These are phyloP conservation scores for Aspergillus tubingensis DNA, from an alignment of 2,329 filamentous ascomycete species.

Conservation along the genomic window DNA sequence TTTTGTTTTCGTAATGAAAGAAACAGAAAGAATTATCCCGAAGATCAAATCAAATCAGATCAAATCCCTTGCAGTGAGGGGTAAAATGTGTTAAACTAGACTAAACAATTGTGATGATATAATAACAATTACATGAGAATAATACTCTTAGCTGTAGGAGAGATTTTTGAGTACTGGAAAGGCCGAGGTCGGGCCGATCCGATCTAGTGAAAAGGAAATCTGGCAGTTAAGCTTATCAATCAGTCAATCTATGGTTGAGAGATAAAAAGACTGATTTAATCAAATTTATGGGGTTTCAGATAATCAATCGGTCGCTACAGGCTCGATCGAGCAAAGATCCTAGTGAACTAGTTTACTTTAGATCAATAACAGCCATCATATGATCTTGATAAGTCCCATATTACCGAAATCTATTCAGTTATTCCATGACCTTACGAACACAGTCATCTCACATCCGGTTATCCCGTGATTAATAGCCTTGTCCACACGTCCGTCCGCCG, in stretches of 20 bases:
- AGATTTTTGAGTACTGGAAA: neutral
- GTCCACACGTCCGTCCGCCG: neutral
- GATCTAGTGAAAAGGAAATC: neutral
- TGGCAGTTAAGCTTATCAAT: neutral
- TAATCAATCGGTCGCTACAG: neutral
- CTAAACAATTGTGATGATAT: neutral
- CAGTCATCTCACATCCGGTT: neutral
- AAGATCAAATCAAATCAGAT: no score
- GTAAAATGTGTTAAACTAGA: neutral
- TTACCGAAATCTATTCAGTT: conserved; percentile 1
- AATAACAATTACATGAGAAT: neutral
- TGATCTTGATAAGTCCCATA: neutral
- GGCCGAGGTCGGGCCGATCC: neutral
- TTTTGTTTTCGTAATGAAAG: no score
- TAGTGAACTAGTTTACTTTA: neutral
- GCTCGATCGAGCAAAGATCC: neutral
- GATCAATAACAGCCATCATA: neutral
- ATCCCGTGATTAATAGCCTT: neutral
- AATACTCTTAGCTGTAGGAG: neutral
- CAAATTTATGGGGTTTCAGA: neutral
- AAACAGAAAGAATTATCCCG: no score
- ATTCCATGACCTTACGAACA: neutral
- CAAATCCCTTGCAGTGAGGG: no score
- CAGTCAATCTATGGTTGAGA: neutral
- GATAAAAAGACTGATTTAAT: neutral